phyloP scores from a whole-genome alignment of 2,329 filamentous ascomycete species.

The Hypocreales sp. region DNA sequence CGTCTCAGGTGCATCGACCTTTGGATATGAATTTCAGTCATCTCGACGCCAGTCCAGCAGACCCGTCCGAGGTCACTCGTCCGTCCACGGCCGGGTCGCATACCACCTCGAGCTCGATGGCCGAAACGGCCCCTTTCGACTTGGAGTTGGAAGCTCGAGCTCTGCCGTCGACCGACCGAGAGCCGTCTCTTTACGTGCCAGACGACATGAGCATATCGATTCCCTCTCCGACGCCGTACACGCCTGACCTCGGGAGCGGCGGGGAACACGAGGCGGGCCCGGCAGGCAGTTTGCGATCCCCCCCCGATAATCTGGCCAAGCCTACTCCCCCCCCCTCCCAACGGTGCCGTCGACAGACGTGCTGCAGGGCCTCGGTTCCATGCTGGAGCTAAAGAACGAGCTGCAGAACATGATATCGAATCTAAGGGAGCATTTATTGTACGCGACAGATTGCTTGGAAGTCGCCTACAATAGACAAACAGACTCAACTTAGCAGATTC shows the following conservation, averaged over 20 bases:
- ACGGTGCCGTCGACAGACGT: conserved; percentile 32
- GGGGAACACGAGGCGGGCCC: conserved; percentile 3
- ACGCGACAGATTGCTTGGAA: neutral
- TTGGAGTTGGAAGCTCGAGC: conserved; percentile 45
- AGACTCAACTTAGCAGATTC: too few species aligned
- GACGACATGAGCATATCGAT: conserved; percentile 32
- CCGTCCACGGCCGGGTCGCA: neutral
- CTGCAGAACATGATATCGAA: conserved; percentile 34
- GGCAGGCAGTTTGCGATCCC: too few species aligned
- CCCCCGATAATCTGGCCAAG: too few species aligned
- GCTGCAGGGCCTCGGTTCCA: conserved; percentile 36
- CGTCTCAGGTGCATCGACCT: too few species aligned
- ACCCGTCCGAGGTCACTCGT: neutral
- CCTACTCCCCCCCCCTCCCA: conserved; percentile 24
- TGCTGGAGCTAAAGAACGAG: conserved; percentile 33
- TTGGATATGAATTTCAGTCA: too few species aligned
- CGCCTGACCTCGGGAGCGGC: conserved; percentile 6
- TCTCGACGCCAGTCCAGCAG: too few species aligned
- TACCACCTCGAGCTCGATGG: conserved; percentile 10
- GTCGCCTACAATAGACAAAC: too few species aligned
- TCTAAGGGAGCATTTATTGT: conserved; percentile 27
- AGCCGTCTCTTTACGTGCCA: conserved; percentile 45
- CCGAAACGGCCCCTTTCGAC: conserved; percentile 42
- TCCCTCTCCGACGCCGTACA: conserved; percentile 15
- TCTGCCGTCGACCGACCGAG: conserved; percentile 24